A percentile compares a stretch with the other conserved stretches of the same genome.
Evolutionary conservation across 805 yeast species (phyloP).

Genomic region (Spathaspora boniae): DNA sequence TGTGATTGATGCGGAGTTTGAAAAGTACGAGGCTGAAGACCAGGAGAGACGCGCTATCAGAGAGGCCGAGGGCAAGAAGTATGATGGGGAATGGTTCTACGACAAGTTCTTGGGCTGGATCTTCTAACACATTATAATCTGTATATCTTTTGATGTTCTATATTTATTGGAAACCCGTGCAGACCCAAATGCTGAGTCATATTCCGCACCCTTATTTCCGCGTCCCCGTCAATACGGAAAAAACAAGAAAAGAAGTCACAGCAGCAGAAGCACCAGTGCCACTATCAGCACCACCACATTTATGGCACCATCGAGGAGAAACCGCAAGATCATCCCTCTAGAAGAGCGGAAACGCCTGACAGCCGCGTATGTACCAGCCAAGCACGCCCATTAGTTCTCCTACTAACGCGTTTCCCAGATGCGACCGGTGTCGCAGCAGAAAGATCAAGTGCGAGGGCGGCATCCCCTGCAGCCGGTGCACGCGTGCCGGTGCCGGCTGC

Average conservation of each 20-base stretch:
- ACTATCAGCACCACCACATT: too few relatives aligned
- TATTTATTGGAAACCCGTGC: too few relatives aligned
- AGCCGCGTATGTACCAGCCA: too few relatives aligned
- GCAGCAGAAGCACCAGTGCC: too few relatives aligned
- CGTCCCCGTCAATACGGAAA: too few relatives aligned
- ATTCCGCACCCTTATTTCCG: too few relatives aligned
- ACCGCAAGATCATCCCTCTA: background rate
- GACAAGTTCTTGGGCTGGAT: slow-evolving; percentile 48
- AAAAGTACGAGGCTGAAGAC: slow-evolving; percentile 30
- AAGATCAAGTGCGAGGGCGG: slow-evolving; percentile 10
- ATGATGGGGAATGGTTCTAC: slow-evolving; percentile 45
- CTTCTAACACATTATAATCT: slow-evolving; percentile 35
- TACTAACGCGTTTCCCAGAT: slow-evolving; percentile 9
- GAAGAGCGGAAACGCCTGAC: slow-evolving; percentile 5
- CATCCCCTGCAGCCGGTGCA: slow-evolving; percentile 7
- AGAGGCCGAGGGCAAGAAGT: slow-evolving; percentile 42
- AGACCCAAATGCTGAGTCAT: too few relatives aligned
- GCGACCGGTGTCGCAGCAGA: slow-evolving; percentile 11
- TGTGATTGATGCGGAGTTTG: slow-evolving; percentile 52
- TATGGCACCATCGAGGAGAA: too few relatives aligned
- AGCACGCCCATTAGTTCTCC: too few relatives aligned
- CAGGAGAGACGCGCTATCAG: slow-evolving; percentile 32
- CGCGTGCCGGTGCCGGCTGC: slow-evolving; percentile 5
- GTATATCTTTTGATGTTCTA: too few relatives aligned
- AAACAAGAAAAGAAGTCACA: too few relatives aligned